Percentiles rank a stretch among this genome's conserved stretches.
phyloP scores from a whole-genome alignment of 2,329 filamentous ascomycete species.

The Fusarium virguliforme region DNA sequence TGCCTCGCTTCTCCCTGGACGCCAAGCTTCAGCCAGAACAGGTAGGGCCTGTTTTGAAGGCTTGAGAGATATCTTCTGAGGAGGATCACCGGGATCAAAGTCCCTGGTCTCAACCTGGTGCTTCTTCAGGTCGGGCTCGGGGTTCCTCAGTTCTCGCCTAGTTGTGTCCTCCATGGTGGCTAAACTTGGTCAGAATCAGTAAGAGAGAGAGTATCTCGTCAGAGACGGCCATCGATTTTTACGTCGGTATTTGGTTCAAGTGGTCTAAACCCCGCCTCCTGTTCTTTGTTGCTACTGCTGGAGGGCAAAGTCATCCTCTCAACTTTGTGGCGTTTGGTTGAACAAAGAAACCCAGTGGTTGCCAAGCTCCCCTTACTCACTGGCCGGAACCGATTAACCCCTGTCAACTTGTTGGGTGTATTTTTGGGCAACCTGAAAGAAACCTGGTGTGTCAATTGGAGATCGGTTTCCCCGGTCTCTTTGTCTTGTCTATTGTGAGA shows the following conservation, averaged over 20 bases:
- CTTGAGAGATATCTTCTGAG: background rate
- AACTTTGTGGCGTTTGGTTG: slow-evolving; percentile 34
- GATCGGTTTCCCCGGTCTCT: slow-evolving; percentile 36
- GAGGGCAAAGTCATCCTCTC: background rate
- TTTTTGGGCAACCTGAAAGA: slow-evolving; percentile 18
- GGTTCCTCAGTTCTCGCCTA: slow-evolving; percentile 13
- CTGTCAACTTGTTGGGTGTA: slow-evolving; percentile 1
- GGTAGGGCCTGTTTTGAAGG: background rate
- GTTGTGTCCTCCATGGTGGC: slow-evolving; percentile 22
- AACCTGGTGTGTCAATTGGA: slow-evolving; percentile 7
- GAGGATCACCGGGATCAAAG: background rate
- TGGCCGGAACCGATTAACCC: slow-evolving; percentile 7
- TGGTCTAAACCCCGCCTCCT: background rate
- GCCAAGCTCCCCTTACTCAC: slow-evolving; percentile 14
- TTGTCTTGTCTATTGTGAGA: slow-evolving; percentile 44
- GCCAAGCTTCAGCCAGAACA: slow-evolving; percentile 21
- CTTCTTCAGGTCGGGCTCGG: slow-evolving; percentile 8
- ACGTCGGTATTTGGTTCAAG: background rate
- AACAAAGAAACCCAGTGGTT: slow-evolving; percentile 43
- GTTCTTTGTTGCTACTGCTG: slow-evolving; percentile 28
- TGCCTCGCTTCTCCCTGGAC: slow-evolving; percentile 40
- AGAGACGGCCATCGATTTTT: background rate
- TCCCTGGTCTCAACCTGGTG: background rate
- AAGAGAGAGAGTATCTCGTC: background rate
- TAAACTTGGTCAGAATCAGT: background rate